These are phyloP conservation scores for Phialophora chinensis DNA, from an alignment of 2,329 filamentous ascomycete species.

Conservation along the genomic window DNA sequence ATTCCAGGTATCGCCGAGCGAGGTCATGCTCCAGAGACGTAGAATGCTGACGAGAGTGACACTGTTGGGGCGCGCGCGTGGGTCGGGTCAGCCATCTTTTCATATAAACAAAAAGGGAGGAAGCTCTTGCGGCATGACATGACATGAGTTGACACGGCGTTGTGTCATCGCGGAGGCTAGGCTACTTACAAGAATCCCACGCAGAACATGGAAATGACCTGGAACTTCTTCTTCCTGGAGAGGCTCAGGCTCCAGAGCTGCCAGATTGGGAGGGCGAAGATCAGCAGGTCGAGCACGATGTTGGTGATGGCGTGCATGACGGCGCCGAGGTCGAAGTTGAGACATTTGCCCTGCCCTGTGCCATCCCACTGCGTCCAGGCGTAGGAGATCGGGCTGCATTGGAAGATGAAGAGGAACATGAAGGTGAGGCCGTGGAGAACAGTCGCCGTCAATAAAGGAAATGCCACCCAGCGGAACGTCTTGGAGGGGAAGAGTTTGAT, in stretches of 20 bases:
- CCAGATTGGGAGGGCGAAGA: slow-evolving; percentile 53
- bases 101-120: not conserved
- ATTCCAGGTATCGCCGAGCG: slow-evolving; percentile 51
- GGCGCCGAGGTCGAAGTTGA: slow-evolving; percentile 56
- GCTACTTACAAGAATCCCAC: slow-evolving; percentile 53
- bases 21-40: slow-evolving; percentile 51
- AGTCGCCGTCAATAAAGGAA: slow-evolving; percentile 40
- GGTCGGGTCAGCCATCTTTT: no score
- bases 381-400: slow-evolving; percentile 47
- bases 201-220: slow-evolving; percentile 58
- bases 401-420: slow-evolving; percentile 46
- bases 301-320: slow-evolving; percentile 61
- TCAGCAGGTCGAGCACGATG: slow-evolving; percentile 60
- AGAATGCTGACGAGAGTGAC: slow-evolving; percentile 54
- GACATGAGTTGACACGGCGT: not conserved
- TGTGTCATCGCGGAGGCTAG: slow-evolving; percentile 43
- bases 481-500: slow-evolving; percentile 53
- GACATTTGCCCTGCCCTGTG: slow-evolving; percentile 55
- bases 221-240: slow-evolving; percentile 57
- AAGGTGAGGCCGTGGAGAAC: slow-evolving; percentile 44
- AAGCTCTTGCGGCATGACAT: not conserved
- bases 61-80: slow-evolving; percentile 36
- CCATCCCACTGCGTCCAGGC: slow-evolving; percentile 62
- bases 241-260: slow-evolving; percentile 53
- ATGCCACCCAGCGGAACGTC: slow-evolving; percentile 19